A percentile compares a stretch with the other conserved stretches of the same genome.
Evolutionary conservation across 1,284 basidiomycete species (phyloP).

Genomic region (Wallemia mellicola): DNA sequence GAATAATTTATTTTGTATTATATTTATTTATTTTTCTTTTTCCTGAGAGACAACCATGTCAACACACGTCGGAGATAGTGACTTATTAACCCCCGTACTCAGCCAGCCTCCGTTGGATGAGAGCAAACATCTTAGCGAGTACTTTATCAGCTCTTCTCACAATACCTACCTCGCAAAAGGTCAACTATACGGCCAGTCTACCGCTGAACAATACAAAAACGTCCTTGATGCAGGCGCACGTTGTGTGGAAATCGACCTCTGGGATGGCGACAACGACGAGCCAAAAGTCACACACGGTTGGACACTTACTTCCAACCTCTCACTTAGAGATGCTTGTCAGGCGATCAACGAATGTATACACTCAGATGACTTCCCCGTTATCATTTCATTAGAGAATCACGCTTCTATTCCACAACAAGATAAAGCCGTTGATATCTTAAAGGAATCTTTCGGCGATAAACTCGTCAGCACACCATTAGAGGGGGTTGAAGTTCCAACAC

Average conservation of each 20-base stretch:
- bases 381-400: slow-evolving; percentile 34
- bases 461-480: slow-evolving; percentile 19
- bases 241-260: slow-evolving; percentile 39
- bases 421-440: slow-evolving; percentile 26
- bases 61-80: too few relatives aligned
- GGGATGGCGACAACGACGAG: slow-evolving; percentile 24
- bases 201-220: slow-evolving; percentile 26
- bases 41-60: too few relatives aligned
- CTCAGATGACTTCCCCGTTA: slow-evolving; percentile 24
- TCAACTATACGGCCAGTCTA: slow-evolving; percentile 28
- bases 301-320: slow-evolving; percentile 23
- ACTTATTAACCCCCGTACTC: too few relatives aligned
- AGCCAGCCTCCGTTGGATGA: too few relatives aligned
- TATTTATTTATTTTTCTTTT: too few relatives aligned
- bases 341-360: slow-evolving; percentile 22
- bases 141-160: slow-evolving; percentile 25
- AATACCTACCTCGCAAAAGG: slow-evolving; percentile 33
- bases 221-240: slow-evolving; percentile 25
- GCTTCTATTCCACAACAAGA: slow-evolving; percentile 23
- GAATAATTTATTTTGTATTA: too few relatives aligned
- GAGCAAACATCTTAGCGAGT: too few relatives aligned
- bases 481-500: slow-evolving; percentile 17
- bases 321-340: slow-evolving; percentile 23
- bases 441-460: slow-evolving; percentile 25
- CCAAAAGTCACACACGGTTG: slow-evolving; percentile 31